phyloP scores from a whole-genome alignment of 352 stramenopile species.

The Phytophthora aleatoria region DNA sequence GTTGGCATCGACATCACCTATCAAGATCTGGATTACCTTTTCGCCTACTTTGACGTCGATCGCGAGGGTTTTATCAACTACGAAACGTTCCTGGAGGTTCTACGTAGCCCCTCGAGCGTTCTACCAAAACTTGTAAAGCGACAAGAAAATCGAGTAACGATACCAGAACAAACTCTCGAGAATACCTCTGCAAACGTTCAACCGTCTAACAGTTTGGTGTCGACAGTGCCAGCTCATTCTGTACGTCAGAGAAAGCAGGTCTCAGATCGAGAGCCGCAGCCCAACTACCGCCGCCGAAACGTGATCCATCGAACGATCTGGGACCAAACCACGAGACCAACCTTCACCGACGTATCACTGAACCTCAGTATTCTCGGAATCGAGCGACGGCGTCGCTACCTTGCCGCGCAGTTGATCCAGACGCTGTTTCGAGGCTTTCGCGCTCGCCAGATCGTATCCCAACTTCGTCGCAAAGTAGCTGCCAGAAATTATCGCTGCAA shows the following conservation, averaged over 20 bases:
- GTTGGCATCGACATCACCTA: conserved; percentile 66
- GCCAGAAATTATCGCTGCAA: conserved; percentile 16
- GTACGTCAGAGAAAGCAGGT: neutral
- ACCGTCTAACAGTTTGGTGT: neutral
- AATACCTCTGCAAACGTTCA: neutral
- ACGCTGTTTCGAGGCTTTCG: conserved; percentile 47
- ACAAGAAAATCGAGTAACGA: conserved; percentile 5
- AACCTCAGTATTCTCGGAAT: conserved; percentile 14
- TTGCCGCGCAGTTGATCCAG: conserved; percentile 51
- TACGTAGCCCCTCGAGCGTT: conserved; percentile 33
- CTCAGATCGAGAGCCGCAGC: conserved; percentile 14
- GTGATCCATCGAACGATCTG: conserved; percentile 30
- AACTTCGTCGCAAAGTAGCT: conserved; percentile 44
- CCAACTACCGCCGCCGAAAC: conserved; percentile 29
- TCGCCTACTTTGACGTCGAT: conserved; percentile 71
- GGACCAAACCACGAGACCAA: conserved; percentile 5
- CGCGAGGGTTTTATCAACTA: conserved; percentile 67
- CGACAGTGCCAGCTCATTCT: conserved; percentile 12
- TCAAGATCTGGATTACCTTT: conserved; percentile 71
- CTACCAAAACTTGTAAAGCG: conserved; percentile 17
- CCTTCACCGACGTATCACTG: neutral
- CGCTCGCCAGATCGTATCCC: conserved; percentile 39
- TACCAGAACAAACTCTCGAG: neutral
- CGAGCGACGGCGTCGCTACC: conserved; percentile 35
- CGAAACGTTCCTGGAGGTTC: conserved; percentile 70